Evolutionary conservation across 2,329 filamentous ascomycete genomes (phyloP).

Genomic region (Colletotrichum spaethianum): DNA sequence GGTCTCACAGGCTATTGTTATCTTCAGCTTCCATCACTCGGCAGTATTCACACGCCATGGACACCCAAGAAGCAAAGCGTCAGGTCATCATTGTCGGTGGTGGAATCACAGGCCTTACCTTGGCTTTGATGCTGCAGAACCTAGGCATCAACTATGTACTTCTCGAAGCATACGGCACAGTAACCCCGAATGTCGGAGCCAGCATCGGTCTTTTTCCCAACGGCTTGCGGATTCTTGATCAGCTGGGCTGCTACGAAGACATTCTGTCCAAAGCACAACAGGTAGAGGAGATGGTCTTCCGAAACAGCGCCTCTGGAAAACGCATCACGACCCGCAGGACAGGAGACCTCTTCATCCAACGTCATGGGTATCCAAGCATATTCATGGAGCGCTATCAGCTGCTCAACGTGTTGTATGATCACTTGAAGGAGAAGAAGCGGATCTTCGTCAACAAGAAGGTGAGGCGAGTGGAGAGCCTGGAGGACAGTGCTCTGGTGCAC

Average conservation of each 20-base stretch:
- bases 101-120: conserved; percentile 44
- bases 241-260: conserved; percentile 57
- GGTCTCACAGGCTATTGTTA: neutral
- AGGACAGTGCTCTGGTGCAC: conserved; percentile 46
- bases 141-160: conserved; percentile 63
- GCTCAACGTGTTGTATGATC: conserved; percentile 51
- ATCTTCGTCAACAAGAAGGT: conserved; percentile 43
- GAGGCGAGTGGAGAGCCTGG: conserved; percentile 21
- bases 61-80: conserved; percentile 10
- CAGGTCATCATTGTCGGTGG: conserved; percentile 45
- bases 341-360: conserved; percentile 8
- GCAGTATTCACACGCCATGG: neutral
- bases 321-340: conserved; percentile 30
- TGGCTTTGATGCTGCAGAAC: conserved; percentile 57
- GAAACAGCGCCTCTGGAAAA: conserved; percentile 21
- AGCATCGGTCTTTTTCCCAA: conserved; percentile 61
- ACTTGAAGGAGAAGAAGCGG: conserved; percentile 48
- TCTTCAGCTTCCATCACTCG: neutral
- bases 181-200: conserved; percentile 63
- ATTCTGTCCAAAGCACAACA: conserved; percentile 19
- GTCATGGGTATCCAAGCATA: conserved; percentile 48
- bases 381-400: conserved; percentile 56
- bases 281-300: conserved; percentile 1
- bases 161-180: conserved; percentile 58
- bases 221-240: conserved; percentile 62